These are phyloP conservation scores for Eucalyptus sp. DNA, from an alignment of 345 rosid species.

Conservation along the genomic window DNA sequence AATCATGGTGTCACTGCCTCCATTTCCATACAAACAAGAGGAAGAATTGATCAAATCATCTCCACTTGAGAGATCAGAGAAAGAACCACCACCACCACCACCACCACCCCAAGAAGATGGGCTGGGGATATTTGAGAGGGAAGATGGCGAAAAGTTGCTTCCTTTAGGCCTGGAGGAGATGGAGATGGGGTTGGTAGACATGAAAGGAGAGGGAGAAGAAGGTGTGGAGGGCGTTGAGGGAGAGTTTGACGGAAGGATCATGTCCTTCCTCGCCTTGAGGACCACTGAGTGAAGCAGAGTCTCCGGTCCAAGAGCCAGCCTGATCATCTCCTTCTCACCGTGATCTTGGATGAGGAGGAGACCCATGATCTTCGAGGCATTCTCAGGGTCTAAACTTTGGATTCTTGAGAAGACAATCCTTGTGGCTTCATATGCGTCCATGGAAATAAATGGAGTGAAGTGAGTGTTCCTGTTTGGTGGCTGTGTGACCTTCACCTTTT, in stretches of 20 bases:
- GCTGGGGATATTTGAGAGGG: slow-evolving; percentile 21
- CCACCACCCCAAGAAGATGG: slow-evolving; percentile 18
- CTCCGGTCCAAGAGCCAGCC: slow-evolving; percentile 88
- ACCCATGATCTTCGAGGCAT: slow-evolving; percentile 95
- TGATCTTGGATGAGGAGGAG: slow-evolving; percentile 82
- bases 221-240: slow-evolving; percentile 38
- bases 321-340: slow-evolving; percentile 92
- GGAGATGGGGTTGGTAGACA: slow-evolving; percentile 11
- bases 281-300: slow-evolving; percentile 63
- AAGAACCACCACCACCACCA: neutral
- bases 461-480: neutral
- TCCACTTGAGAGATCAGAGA: slow-evolving; percentile 17
- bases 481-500: slow-evolving; percentile 11
- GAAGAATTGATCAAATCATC: slow-evolving; percentile 22
- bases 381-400: slow-evolving; percentile 68
- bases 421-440: slow-evolving; percentile 94
- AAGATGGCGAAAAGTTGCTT: slow-evolving; percentile 8
- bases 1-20: slow-evolving; percentile 1
- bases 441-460: neutral
- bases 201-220: slow-evolving; percentile 33
- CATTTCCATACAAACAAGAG: slow-evolving; percentile 47
- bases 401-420: slow-evolving; percentile 75
- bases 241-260: slow-evolving; percentile 37
- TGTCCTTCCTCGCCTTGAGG: slow-evolving; percentile 56
- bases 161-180: slow-evolving; percentile 12